phyloP scores from a whole-genome alignment of 495 filamentous ascomycete genomes.

The Penicillium subrubescens region DNA sequence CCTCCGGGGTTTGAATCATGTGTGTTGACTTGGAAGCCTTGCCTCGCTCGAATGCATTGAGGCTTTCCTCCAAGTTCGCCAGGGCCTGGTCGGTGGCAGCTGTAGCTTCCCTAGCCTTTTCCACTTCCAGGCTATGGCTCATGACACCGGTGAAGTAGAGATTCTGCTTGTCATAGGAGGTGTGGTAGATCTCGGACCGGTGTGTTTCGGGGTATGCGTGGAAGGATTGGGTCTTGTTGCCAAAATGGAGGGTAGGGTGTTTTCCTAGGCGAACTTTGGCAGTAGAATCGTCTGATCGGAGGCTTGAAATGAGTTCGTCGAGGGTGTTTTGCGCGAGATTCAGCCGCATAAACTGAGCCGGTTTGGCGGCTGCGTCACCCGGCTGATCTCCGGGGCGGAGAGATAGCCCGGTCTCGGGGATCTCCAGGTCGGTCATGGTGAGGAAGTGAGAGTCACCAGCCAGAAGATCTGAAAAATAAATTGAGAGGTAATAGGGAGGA shows the following conservation, averaged over 20 bases:
- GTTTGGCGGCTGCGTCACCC: constrained; percentile 35
- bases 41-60: constrained; percentile 50
- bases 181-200: constrained; percentile 56
- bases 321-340: constrained; percentile 65
- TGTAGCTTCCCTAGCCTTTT: constrained; percentile 56
- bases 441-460: constrained; percentile 11
- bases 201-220: constrained; percentile 49
- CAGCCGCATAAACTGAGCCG: constrained; percentile 62
- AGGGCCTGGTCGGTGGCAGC: constrained; percentile 54
- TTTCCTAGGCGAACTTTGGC: constrained; percentile 52
- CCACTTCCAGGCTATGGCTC: constrained; percentile 58
- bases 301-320: constrained; percentile 69
- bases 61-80: constrained; percentile 58
- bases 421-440: constrained; percentile 39
- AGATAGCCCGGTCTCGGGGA: constrained; percentile 53
- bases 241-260: constrained; percentile 54
- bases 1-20: constrained; percentile 41
- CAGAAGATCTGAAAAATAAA: constrained; percentile 9
- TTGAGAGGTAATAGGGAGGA: background rate
- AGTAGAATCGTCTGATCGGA: constrained; percentile 60
- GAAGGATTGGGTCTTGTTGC: constrained; percentile 54
- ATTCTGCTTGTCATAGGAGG: constrained; percentile 41
- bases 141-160: constrained; percentile 56
- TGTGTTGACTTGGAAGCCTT: constrained; percentile 57
- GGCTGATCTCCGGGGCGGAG: constrained; percentile 43